A percentile compares a stretch with the other conserved stretches of the same genome.
Conservation (phyloP, 1,284 basidiomycete genomes). For the Ceratobasidium sp. region DNA sequence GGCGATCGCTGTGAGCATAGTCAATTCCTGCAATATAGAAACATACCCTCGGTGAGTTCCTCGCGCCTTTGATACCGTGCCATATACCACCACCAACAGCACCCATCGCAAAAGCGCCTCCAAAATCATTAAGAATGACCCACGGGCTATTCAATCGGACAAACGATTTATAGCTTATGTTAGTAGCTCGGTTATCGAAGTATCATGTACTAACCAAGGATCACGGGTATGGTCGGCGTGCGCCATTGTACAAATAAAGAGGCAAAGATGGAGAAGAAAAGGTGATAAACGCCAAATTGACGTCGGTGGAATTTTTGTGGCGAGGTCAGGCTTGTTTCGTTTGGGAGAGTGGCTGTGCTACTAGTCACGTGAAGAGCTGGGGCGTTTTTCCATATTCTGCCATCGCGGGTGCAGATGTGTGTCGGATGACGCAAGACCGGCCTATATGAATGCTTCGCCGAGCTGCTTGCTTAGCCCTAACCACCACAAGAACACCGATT, state of each 20-base stretch:
- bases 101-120: conserved; percentile 96
- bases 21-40: neutral
- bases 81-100: conserved; percentile 97
- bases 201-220: conserved; percentile 77
- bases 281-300: conserved; percentile 12
- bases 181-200: too few species aligned
- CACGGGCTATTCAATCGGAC: conserved; percentile 78
- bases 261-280: conserved; percentile 14
- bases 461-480: neutral
- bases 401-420: conserved; percentile 22
- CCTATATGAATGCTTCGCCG: conserved; percentile 19
- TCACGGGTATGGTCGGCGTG: conserved; percentile 94
- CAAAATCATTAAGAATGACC: conserved; percentile 99
- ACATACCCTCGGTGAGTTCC: conserved; percentile 94
- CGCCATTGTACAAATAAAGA: conserved; percentile 59
- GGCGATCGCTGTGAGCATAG: conserved; percentile 15
- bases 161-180: too few species aligned
- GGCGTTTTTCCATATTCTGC: conserved; percentile 29
- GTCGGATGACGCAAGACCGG: conserved; percentile 31
- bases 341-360: conserved; percentile 21
- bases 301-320: conserved; percentile 36
- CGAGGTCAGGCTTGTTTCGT: neutral
- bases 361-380: conserved; percentile 26
- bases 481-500: conserved; percentile 36
- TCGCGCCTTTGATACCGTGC: conserved; percentile 98